Percentiles rank a stretch among this genome's conserved stretches.
phyloP scores from a whole-genome alignment of 2,329 filamentous ascomycete species.

The Stemphylium lycopersici region DNA sequence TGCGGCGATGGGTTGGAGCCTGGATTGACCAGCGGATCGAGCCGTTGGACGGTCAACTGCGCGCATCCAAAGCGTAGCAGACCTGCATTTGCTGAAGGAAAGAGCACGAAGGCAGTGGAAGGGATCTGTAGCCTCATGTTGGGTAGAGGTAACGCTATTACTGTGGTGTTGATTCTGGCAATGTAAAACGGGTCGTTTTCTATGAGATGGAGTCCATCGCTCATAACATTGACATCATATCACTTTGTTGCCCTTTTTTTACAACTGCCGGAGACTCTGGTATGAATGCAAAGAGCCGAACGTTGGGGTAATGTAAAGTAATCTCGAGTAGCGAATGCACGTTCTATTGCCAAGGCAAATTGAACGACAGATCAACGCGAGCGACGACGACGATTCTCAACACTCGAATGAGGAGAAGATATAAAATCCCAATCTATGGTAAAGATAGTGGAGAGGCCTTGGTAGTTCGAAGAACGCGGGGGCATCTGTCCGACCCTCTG shows the following conservation, averaged over 20 bases:
- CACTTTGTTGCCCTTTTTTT: not conserved
- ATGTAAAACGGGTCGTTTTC: too few relatives aligned
- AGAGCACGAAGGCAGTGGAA: constrained; percentile 24
- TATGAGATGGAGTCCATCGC: too few relatives aligned
- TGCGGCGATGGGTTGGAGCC: constrained; percentile 46
- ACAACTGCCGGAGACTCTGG: constrained; percentile 8
- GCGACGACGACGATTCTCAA: not conserved
- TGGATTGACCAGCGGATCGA: constrained; percentile 45
- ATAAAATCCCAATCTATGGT: too few relatives aligned
- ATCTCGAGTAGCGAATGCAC: constrained; percentile 19
- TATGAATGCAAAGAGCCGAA: constrained; percentile 10
- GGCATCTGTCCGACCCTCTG: constrained; percentile 1
- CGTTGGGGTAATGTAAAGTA: constrained; percentile 15
- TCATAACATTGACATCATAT: not conserved
- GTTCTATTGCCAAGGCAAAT: constrained; percentile 15
- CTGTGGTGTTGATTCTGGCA: too few relatives aligned
- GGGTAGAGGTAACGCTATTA: too few relatives aligned
- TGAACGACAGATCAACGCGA: not conserved
- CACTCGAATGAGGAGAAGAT: too few relatives aligned
- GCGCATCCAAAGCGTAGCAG: constrained; percentile 37
- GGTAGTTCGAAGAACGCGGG: not conserved
- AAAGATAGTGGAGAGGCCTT: not conserved
- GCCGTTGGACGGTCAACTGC: constrained; percentile 33
- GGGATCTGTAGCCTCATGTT: constrained; percentile 29
- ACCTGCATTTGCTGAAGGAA: constrained; percentile 25